Base-by-base conservation (phyloP, 768 basidiomycete genomes). In the Suillus discolor region DNA sequence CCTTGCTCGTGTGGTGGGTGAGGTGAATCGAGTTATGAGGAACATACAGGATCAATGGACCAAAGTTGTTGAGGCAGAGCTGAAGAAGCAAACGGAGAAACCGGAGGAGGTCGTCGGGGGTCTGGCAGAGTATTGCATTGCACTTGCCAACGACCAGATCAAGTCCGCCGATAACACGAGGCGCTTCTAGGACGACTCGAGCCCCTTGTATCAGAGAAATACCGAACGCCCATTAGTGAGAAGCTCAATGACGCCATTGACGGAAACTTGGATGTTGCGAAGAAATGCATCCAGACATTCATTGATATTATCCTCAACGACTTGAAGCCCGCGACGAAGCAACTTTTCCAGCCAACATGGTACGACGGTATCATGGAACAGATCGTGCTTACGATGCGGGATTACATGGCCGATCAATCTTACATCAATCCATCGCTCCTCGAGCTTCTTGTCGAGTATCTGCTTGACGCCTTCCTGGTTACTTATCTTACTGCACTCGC, bases 221-320 rank as follows among this genome's bases (percentile, higher is more conserved):
- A 99, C 77, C 84, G 90, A 53, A 83, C 80, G 16, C 83, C 86
- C 7, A 97, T 99, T 72, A 89, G 86, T 69, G 94, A 95, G 71
- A 86, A 89, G 51, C 82, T 99, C 62, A 98, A 97, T 80, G 92
- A 96, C 68, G 96, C 96, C 41, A 98, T 99, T 69, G 97, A 99
- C 74, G 97, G 97, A 4, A 99, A 96, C 77, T 86, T 99, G 67
- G 97, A 99, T 77, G 94, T 99, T 45, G 96, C 96, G 62, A 99
- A 99, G 83, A 94, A 93, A 75, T 99, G 96, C 82, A 95, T 92
- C 25, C 93, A 97, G 71, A 91, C 92, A 0, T 86, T 99, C 65
- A 96, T 99, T 72, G 92, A 93, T 71, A 88, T 97, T 71, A 90
- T 99, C 71, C 95, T 97, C 82, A 93, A 97, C 77, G 97, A 99